Evolutionary conservation across 257 asterid genomes (phyloP).

Genomic region (Leonotis leonurus): DNA sequence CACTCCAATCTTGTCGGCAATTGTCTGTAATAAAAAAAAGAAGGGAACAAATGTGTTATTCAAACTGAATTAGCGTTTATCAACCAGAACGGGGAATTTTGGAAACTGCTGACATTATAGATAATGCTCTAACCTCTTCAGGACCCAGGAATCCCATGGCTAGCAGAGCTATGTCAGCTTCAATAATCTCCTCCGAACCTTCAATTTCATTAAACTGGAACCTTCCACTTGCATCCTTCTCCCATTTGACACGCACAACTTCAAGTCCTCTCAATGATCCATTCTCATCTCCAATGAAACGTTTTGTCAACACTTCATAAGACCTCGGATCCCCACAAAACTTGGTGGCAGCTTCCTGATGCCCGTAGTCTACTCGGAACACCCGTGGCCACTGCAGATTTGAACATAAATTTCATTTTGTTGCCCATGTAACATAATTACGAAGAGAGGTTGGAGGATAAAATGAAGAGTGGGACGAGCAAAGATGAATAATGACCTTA

Average conservation of each 20-base stretch:
- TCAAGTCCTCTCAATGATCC: no score
- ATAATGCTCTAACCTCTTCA: conserved; percentile 85
- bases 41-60: no score
- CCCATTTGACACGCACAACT: conserved; percentile 68
- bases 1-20: conserved; percentile 75
- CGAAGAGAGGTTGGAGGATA: not conserved
- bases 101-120: not conserved
- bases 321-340: conserved; percentile 94
- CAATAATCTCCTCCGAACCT: conserved; percentile 90
- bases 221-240: conserved; percentile 78
- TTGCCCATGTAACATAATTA: no score
- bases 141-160: conserved; percentile 99
- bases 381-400: conserved; percentile 87
- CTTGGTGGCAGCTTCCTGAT: conserved; percentile 86
- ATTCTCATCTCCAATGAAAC: no score
- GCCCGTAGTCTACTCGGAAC: conserved; percentile 94
- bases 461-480: no score
- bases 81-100: not conserved
- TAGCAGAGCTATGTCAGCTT: conserved; percentile 73
- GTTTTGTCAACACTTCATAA: conserved; percentile 28
- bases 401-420: not conserved
- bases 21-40: conserved; percentile 51
- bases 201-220: conserved; percentile 90
- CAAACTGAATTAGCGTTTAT: no score
- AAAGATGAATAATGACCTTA: not conserved